phyloP scores from a whole-genome alignment of 2,329 filamentous ascomycete genomes.

The Zymoseptoria pseudotritici region DNA sequence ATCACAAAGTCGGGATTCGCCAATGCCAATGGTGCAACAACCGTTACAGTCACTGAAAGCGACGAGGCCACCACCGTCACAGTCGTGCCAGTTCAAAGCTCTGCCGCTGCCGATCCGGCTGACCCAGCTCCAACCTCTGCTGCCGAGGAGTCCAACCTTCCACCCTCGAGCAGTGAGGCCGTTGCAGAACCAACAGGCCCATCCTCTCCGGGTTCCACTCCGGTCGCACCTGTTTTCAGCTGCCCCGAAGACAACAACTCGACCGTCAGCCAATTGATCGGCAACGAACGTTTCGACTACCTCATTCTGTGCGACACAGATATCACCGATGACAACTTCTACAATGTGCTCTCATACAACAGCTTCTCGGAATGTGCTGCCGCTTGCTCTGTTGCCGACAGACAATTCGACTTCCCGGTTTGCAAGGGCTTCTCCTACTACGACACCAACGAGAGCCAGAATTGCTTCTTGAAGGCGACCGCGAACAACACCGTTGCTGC shows the following conservation, averaged over 20 bases:
- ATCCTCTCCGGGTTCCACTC: constrained; percentile 11
- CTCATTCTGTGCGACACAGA: constrained; percentile 28
- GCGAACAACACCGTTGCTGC: constrained; percentile 20
- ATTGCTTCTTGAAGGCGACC: constrained; percentile 28
- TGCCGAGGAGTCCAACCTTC: background rate
- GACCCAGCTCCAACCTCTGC: background rate
- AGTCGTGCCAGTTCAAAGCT: background rate
- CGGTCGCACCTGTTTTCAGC: constrained; percentile 24
- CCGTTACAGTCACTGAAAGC: constrained; percentile 12
- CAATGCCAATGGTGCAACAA: background rate
- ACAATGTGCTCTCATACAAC: constrained; percentile 20
- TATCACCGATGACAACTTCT: constrained; percentile 22
- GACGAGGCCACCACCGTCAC: constrained; percentile 19
- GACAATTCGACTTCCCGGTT: constrained; percentile 21
- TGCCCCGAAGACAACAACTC: constrained; percentile 28
- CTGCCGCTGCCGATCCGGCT: background rate
- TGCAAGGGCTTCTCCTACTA: constrained; percentile 29
- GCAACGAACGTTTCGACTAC: constrained; percentile 27
- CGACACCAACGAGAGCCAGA: constrained; percentile 18
- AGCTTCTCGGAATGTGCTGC: constrained; percentile 27
- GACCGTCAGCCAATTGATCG: constrained; percentile 27
- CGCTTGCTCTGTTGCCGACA: constrained; percentile 28
- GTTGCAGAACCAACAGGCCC: background rate
- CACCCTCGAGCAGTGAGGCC: constrained; percentile 1
- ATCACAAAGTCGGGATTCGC: background rate